Evolutionary conservation across 345 rosid genomes (phyloP).

Genomic region (Salix caprea): DNA sequence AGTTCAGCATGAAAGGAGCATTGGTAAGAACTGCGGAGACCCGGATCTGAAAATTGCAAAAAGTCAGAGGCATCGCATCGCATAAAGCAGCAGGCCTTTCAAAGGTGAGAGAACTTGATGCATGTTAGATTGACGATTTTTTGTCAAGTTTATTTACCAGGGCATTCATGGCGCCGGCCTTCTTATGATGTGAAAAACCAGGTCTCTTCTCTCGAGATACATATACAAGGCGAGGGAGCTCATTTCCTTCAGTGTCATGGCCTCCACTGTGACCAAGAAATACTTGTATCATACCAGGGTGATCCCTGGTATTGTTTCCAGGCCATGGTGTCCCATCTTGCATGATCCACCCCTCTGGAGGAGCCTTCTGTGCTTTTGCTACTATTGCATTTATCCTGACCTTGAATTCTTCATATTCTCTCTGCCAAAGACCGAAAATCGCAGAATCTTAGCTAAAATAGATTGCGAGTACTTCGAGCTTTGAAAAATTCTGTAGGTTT

Average conservation of each 20-base stretch:
- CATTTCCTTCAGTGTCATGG: constrained; percentile 32
- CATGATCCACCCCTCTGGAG: constrained; percentile 93
- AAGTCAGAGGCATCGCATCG: background rate
- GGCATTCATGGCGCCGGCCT: constrained; percentile 98
- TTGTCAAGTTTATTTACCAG: constrained; percentile 40
- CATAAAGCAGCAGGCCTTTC: background rate
- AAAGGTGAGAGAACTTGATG: background rate
- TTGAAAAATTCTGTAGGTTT: background rate
- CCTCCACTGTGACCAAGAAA: constrained; percentile 37
- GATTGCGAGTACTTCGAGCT: background rate
- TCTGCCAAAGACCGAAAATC: constrained; percentile 40
- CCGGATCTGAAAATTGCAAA: constrained; percentile 21
- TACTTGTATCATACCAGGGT: constrained; percentile 85
- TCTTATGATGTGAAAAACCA: constrained; percentile 58
- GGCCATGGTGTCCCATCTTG: constrained; percentile 99
- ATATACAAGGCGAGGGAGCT: constrained; percentile 34
- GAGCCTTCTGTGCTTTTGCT: constrained; percentile 78
- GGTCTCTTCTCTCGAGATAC: constrained; percentile 36
- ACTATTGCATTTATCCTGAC: constrained; percentile 83
- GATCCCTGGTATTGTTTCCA: constrained; percentile 96
- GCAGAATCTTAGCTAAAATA: background rate
- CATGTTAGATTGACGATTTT: background rate
- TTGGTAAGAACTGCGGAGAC: constrained; percentile 33
- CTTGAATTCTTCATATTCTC: constrained; percentile 96
- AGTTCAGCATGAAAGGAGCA: constrained; percentile 37